Base-by-base conservation (phyloP, 371 early-diverging fungal genomes). In the Fennellomyces sp. region DNA sequence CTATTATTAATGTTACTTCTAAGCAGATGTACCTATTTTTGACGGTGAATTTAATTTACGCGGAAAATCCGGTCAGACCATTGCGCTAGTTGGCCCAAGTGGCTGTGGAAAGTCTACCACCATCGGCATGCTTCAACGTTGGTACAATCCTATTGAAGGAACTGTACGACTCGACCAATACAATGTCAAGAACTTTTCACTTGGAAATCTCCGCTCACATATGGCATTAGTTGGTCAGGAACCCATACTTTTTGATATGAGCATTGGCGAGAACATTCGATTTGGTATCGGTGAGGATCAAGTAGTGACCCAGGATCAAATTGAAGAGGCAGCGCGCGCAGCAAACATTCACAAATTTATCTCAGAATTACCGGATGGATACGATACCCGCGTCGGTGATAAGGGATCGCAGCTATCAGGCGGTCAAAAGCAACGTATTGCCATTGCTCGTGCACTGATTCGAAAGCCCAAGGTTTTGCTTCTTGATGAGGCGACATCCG, bases 401-500 rank as follows among this genome's bases (percentile, higher is more conserved):
- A 83, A 81, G 58, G 91, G 89, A 5, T 78, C 82, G 17, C 83
- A 82, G 57, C 47, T 64, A 10, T 59, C 63, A 0, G 68, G 63
- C 51, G 68, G 68, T 25, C 68, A 67, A 36, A 67, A 67, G 48
- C 63, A 67, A 28, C 63, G 68, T 12, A 67, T 67, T 36, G 68
- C 68, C 17, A 67, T 67, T 39, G 63, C 89, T 5, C 77, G 92
- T 52, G 87, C 87, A 0, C 28, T 87, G 59, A 84, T 97, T 63
- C 88, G 90, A 42, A 86, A 95, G 59, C 94, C 94, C 28, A 82
- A 78, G 58, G 84, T 97, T 13, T 74, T 97, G 51, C 72, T 98
- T 26, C 76, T 98, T 36, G 99, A 99, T 68, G 98, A 99, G 65
- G 96, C 98, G 0, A 98, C 99, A 2, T 90, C 91, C 2, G 95